Base-by-base conservation (phyloP, 2,329 filamentous ascomycete species). In the Didymellaceae sp. region DNA sequence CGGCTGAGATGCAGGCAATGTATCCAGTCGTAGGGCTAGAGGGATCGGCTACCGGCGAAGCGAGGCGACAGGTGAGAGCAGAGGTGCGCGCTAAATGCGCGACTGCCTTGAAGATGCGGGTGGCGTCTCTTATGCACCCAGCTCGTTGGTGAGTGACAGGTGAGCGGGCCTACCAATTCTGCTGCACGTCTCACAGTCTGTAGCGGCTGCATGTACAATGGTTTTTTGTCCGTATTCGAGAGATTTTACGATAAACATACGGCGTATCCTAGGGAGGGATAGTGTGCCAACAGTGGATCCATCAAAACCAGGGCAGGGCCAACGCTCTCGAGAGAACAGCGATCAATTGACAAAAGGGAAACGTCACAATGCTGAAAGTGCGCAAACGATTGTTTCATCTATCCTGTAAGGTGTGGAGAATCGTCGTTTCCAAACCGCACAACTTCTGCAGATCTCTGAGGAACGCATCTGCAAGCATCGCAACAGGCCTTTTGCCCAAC, bases 351-450 rank as follows among this genome's bases (percentile, higher is more conserved):
- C 32, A 30, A 21, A 32, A 13, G 24, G 16, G 7, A n/a, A 21
- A 24, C 9, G 9, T 26, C 24, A 16, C 3, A 18, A 6, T 10
- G 16, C 20, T 16, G 7, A 21, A 38, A 32, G 26, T 37, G 48
- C 25, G 17, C 32, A 20, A 45, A 39, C 21, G 37, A 42, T 52
- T 52, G 32, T 52, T 51, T 37, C 48, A 18, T 43, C 48, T 52
- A 52, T 52, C 43, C 16, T 46, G 48, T 52, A 46, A 46, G 24
- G 28, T 32, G 26, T 46, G 25, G 37, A 41, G 38, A 41, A 20
- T 38, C 42, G 18, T 28, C 43, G 5, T 52, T 37, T 32, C 37
- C 42, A 52, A 45, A 37, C 31, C 35, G 20, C 35, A 22, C 26
- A 25, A 46, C 37, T 21, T 38, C 37, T 32, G 26, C 38, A 21